Evolutionary conservation across 768 basidiomycete species (phyloP).

Genomic region (Suillus spraguei): DNA sequence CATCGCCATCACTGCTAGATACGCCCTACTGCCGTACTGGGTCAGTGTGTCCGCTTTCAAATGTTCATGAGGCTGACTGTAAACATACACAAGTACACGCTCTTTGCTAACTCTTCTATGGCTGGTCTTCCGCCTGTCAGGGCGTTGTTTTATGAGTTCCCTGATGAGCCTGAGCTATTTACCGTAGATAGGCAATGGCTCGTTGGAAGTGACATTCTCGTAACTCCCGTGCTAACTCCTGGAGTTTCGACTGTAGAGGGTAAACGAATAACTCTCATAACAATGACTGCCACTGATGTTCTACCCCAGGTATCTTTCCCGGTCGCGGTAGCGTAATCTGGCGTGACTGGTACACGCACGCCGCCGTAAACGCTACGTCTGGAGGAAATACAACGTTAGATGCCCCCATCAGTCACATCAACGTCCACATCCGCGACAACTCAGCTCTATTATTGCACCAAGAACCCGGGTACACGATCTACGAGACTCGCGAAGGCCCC

Average conservation of each 20-base stretch:
- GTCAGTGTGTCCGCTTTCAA: slow-evolving; percentile 37
- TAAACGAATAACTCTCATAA: slow-evolving; percentile 27
- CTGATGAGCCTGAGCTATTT: slow-evolving; percentile 65
- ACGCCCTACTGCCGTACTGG: slow-evolving; percentile 80
- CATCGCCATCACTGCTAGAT: slow-evolving; percentile 70
- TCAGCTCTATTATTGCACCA: slow-evolving; percentile 65
- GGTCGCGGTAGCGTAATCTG: slow-evolving; percentile 59
- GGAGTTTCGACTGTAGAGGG: slow-evolving; percentile 71
- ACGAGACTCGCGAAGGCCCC: slow-evolving; percentile 63
- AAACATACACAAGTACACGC: slow-evolving; percentile 56
- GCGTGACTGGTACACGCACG: slow-evolving; percentile 78
- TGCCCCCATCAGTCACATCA: slow-evolving; percentile 77
- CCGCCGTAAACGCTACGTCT: slow-evolving; percentile 44
- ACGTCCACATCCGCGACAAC: slow-evolving; percentile 74
- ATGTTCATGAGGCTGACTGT: background rate
- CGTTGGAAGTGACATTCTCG: slow-evolving; percentile 68
- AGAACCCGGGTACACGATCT: slow-evolving; percentile 65
- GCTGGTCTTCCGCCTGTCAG: slow-evolving; percentile 71
- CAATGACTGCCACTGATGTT: background rate
- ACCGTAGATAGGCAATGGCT: slow-evolving; percentile 70
- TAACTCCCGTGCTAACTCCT: slow-evolving; percentile 74
- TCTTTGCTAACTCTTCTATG: slow-evolving; percentile 69
- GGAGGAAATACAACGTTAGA: slow-evolving; percentile 50
- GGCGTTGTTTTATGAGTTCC: slow-evolving; percentile 81
- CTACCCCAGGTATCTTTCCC: slow-evolving; percentile 58